Conservation (phyloP, 2,329 filamentous ascomycete genomes). For the Ceratocystis papillata region DNA sequence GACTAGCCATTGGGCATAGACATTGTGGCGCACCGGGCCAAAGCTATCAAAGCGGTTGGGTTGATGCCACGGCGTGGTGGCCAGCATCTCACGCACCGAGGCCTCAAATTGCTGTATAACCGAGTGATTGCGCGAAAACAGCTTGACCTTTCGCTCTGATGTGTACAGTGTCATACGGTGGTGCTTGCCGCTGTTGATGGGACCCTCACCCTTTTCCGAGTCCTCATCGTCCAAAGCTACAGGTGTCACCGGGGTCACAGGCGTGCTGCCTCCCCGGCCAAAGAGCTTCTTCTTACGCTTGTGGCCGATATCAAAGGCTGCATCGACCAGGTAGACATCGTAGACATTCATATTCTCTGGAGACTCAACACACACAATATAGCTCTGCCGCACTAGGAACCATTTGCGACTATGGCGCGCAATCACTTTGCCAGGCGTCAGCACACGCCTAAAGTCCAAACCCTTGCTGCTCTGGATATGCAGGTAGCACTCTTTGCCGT, state of each 20-base stretch:
- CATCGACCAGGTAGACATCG: conserved; percentile 94
- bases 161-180: conserved; percentile 84
- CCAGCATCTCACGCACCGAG: conserved; percentile 77
- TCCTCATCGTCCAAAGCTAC: conserved; percentile 22
- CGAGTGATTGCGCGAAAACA: conserved; percentile 82
- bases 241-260: conserved; percentile 19
- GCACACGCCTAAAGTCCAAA: conserved; percentile 69
- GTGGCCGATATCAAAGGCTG: conserved; percentile 70
- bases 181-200: conserved; percentile 42
- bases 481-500: conserved; percentile 91
- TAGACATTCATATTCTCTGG: conserved; percentile 98
- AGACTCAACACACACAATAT: conserved; percentile 95
- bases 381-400: conserved; percentile 97
- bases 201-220: conserved; percentile 23
- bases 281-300: conserved; percentile 53
- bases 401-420: conserved; percentile 83
- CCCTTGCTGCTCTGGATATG: conserved; percentile 87
- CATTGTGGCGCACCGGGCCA: conserved; percentile 73
- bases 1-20: conserved; percentile 92
- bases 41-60: conserved; percentile 86
- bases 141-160: conserved; percentile 80
- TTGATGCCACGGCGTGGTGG: conserved; percentile 70
- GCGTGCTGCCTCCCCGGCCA: conserved; percentile 30
- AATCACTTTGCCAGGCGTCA: conserved; percentile 68
- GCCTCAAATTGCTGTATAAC: conserved; percentile 87